A percentile compares a stretch with the other conserved stretches of the same genome.
Conservation (phyloP, 805 yeast species). For the Candida sphagnicola region DNA sequence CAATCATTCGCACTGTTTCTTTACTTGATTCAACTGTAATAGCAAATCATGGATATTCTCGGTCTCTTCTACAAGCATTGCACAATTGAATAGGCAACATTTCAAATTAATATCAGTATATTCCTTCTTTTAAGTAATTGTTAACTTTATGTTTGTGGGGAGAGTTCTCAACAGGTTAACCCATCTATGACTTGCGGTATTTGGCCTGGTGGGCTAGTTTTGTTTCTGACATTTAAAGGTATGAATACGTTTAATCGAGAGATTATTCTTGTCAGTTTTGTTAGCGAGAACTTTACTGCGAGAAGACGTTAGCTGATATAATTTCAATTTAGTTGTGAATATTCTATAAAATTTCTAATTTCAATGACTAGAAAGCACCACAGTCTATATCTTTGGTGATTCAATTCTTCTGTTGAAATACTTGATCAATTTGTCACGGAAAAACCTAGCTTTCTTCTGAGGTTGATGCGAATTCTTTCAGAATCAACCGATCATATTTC, state of each 20-base stretch:
- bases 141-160: conserved; percentile 28
- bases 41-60: conserved; percentile 14
- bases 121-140: conserved; percentile 31
- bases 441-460: no score
- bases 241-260: not conserved
- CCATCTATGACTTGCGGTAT: conserved; percentile 15
- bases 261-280: no score
- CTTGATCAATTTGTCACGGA: no score
- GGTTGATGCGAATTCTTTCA: not conserved
- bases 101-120: conserved; percentile 34
- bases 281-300: no score
- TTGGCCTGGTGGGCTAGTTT: not conserved
- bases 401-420: no score
- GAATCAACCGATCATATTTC: conserved; percentile 29
- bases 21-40: conserved; percentile 14
- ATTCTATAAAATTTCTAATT: no score
- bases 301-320: no score
- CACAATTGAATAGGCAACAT: conserved; percentile 11
- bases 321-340: no score
- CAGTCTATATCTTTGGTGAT: no score
- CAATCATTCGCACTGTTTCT: conserved; percentile 23
- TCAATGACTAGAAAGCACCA: no score
- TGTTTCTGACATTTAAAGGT: not conserved
- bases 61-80: conserved; percentile 6
- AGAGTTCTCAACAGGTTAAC: conserved; percentile 24